A percentile compares a stretch with the other conserved stretches of the same genome.
phyloP scores from a whole-genome alignment of 495 filamentous ascomycete species.

The Durotheca rogersii region DNA sequence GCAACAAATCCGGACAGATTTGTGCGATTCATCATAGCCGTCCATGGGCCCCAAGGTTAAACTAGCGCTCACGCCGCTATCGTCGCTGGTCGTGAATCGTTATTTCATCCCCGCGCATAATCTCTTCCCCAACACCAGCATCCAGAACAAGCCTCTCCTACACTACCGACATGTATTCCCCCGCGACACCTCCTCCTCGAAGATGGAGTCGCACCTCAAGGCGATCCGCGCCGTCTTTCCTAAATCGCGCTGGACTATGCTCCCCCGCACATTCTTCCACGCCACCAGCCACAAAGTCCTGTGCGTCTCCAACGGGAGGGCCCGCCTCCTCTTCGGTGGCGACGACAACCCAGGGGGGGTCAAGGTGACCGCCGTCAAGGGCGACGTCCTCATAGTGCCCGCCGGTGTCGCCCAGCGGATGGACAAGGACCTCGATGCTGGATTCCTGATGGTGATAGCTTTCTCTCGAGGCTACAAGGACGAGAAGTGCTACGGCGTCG shows the following conservation, averaged over 20 bases:
- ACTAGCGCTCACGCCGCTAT: conserved; percentile 46
- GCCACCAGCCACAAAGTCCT: conserved; percentile 67
- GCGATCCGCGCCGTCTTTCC: conserved; percentile 55
- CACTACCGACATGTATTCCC: conserved; percentile 40
- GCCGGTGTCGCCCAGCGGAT: conserved; percentile 66
- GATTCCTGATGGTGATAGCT: conserved; percentile 66
- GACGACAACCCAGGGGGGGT: conserved; percentile 61
- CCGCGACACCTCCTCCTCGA: conserved; percentile 32
- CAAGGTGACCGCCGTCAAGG: conserved; percentile 54
- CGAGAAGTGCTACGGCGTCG: conserved; percentile 70
- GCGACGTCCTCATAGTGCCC: conserved; percentile 66
- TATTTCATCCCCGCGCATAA: conserved; percentile 59
- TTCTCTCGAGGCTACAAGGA: conserved; percentile 60
- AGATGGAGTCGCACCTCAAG: conserved; percentile 56
- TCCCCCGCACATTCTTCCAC: conserved; percentile 64
- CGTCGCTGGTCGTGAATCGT: conserved; percentile 53
- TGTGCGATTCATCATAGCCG: neutral
- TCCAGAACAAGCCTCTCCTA: conserved; percentile 62
- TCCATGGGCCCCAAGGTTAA: conserved; percentile 40
- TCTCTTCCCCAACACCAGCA: conserved; percentile 64
- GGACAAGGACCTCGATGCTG: conserved; percentile 52
- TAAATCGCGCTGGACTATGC: conserved; percentile 72
- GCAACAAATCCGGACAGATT: neutral
- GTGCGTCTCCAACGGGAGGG: conserved; percentile 56
- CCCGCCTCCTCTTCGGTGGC: conserved; percentile 65